Evolutionary conservation across 306 rosid species (phyloP), one percentile per base, ranked within the genome.

Genomic region (Boehmeria nivea): DNA sequence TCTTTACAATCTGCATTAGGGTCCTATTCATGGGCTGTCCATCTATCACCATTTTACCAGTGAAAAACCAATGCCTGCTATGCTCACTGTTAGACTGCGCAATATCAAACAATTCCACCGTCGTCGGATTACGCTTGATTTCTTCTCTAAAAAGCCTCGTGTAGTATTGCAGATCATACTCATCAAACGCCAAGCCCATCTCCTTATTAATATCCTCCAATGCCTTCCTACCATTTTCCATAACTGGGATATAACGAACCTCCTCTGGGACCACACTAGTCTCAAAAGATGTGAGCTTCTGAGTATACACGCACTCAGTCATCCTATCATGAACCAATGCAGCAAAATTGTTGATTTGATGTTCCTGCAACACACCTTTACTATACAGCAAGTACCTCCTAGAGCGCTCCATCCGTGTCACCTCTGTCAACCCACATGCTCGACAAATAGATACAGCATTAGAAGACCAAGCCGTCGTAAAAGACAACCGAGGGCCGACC

Each of bases 71-170:
- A 52, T 86, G 97, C 64, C 97, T 81, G 58, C 97, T 83, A 34
- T 89, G 97, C 67, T 89, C 95, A 33, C 93, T 85, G 65, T 89
- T 89, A 42, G 97, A 89, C 55, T 89, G 97, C 9, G 97, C 97
- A 63, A 89, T 85, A 65, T 89, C 97, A 71, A 89, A 89, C 49
- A 89, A 56, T 33, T 89, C 97, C 54, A 89, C 95, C 15, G 83
- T 89, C 0, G 93, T 76, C 62, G 97, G 97, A 65, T 89, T 74
- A 25, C 93, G 81, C 76, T 77, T 68, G 40, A 89, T 83, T 47
- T 89, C 95, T 17, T 89, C 93, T 44, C 75, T 71, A 65, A 85
- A 85, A 63, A 89, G 97, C 63, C 68, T 74, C 24, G 93, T 86
- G 71, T 89, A 89, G 73, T 75, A 89, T 20, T 75, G 78, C 46